Conservation (phyloP, 371 early-diverging fungal genomes). For the Thermomucor indicae-seudaticae region DNA sequence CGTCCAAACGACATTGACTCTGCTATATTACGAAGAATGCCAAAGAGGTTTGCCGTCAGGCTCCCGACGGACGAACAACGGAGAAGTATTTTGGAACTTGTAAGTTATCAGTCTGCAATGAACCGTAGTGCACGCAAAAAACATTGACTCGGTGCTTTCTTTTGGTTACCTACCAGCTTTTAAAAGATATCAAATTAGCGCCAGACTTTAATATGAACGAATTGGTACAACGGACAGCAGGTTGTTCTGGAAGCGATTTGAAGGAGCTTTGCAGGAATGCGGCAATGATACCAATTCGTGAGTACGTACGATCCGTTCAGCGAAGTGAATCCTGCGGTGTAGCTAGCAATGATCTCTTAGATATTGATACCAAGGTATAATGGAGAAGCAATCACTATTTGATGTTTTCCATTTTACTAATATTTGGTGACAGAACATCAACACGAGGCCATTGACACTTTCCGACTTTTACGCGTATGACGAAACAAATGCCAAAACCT, state of each 20-base stretch:
- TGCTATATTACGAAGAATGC: conserved; percentile 96
- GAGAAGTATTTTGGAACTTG: conserved; percentile 80
- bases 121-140: background rate
- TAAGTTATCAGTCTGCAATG: too few species aligned
- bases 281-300: conserved; percentile 92
- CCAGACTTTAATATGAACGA: conserved; percentile 67
- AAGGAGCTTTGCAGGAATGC: conserved; percentile 96
- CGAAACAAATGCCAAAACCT: conserved; percentile 31
- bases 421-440: conserved; percentile 30
- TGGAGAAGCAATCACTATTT: background rate
- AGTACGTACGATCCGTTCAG: conserved; percentile 67
- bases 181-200: conserved; percentile 65
- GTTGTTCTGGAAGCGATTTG: conserved; percentile 91
- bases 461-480: conserved; percentile 59
- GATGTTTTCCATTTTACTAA: conserved; percentile 1
- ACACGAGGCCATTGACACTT: conserved; percentile 56
- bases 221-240: conserved; percentile 78
- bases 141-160: background rate
- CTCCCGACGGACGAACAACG: conserved; percentile 91
- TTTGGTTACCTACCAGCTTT: conserved; percentile 46
- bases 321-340: conserved; percentile 18
- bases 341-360: conserved; percentile 29
- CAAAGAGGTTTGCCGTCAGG: conserved; percentile 87
- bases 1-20: conserved; percentile 96
- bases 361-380: conserved; percentile 32